Evolutionary conservation across 805 yeast species (phyloP).

Genomic region (Myxozyma mucilagina): DNA sequence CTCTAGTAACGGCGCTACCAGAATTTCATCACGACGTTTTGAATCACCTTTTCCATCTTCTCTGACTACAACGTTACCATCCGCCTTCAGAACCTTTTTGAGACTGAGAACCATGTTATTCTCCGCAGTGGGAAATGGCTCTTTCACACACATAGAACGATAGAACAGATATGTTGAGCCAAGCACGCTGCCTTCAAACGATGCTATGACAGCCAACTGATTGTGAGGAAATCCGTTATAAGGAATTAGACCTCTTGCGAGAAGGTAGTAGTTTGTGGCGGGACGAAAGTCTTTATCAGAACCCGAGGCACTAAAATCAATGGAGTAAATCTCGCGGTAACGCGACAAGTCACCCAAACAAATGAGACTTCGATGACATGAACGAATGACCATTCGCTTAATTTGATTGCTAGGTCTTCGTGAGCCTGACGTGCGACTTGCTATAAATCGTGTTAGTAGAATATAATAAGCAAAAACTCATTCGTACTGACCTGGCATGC

Average conservation of each 20-base stretch:
- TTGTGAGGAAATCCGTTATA: conserved; percentile 28
- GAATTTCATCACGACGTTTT: conserved; percentile 11
- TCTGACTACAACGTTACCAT: background rate
- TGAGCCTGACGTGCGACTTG: background rate
- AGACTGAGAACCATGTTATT: conserved; percentile 27
- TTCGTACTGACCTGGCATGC: conserved; percentile 7
- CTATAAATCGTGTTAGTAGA: background rate
- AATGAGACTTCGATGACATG: conserved; percentile 24
- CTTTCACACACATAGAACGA: conserved; percentile 27
- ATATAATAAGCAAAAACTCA: background rate
- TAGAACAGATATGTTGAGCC: conserved; percentile 29
- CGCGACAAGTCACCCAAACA: conserved; percentile 34
- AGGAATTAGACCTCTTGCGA: conserved; percentile 32
- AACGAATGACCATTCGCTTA: conserved; percentile 11
- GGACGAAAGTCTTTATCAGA: conserved; percentile 25
- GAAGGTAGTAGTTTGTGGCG: conserved; percentile 24
- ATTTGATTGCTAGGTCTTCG: background rate
- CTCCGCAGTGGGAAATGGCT: conserved; percentile 28
- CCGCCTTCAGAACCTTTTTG: conserved; percentile 17
- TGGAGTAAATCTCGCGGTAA: conserved; percentile 27
- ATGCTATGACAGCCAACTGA: conserved; percentile 32
- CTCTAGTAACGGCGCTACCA: conserved; percentile 3
- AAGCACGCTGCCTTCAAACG: conserved; percentile 20
- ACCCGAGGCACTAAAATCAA: background rate
- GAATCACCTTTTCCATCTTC: conserved; percentile 2